These are phyloP conservation scores for Tricholoma terreum DNA, from an alignment of 768 basidiomycete genomes.

Conservation along the genomic window DNA sequence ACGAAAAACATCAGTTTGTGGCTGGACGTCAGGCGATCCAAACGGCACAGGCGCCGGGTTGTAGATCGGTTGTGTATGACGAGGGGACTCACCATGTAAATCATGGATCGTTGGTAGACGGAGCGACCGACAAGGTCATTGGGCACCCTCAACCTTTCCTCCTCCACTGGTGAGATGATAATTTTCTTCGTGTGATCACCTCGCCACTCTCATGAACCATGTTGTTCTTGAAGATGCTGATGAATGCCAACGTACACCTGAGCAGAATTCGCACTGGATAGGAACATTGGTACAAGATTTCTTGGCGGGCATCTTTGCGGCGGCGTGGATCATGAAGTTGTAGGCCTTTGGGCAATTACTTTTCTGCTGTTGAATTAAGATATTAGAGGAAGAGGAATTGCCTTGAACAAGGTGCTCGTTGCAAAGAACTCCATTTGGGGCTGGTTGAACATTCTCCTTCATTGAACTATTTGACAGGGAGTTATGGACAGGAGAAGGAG, in stretches of 20 bases:
- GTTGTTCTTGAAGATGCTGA: conserved; percentile 21
- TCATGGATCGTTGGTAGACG: background rate
- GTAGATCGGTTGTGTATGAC: background rate
- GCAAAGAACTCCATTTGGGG: too few species aligned
- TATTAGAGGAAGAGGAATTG: too few species aligned
- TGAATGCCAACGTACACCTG: conserved; percentile 22
- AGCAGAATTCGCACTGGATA: conserved; percentile 19
- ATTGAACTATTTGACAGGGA: too few species aligned
- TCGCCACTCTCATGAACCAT: conserved; percentile 16
- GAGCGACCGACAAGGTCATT: background rate
- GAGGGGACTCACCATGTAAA: background rate
- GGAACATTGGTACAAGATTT: conserved; percentile 28
- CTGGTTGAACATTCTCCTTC: too few species aligned
- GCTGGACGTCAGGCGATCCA: too few species aligned
- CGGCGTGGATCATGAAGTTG: conserved; percentile 11
- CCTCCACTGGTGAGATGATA: background rate
- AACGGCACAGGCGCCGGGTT: background rate
- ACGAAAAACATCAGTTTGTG: too few species aligned
- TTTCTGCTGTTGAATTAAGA: conserved; percentile 14
- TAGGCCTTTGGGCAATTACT: conserved; percentile 13
- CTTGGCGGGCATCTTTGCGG: conserved; percentile 10
- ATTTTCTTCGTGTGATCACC: background rate
- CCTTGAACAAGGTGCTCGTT: too few species aligned
- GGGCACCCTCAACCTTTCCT: background rate
- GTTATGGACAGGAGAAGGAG: too few species aligned